phyloP scores from a whole-genome alignment of 768 basidiomycete genomes.

The Mrakia blollopis region DNA sequence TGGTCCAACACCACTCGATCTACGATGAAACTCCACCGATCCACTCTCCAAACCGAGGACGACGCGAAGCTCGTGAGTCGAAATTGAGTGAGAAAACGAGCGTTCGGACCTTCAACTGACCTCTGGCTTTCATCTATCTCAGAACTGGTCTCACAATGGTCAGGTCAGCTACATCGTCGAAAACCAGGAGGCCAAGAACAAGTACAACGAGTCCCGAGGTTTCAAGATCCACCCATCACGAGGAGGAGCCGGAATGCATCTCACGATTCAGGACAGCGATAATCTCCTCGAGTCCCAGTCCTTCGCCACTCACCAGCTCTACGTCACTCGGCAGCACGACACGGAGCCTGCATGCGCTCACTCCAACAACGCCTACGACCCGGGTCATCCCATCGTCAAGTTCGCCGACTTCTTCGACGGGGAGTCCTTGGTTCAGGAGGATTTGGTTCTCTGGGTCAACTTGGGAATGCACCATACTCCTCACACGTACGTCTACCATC shows the following conservation, averaged over 20 bases:
- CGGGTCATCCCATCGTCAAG: constrained; percentile 36
- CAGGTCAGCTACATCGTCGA: constrained; percentile 39
- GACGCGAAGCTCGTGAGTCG: constrained; percentile 40
- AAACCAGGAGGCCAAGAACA: constrained; percentile 42
- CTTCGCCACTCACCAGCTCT: constrained; percentile 39
- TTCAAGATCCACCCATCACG: constrained; percentile 41
- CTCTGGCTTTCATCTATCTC: background rate
- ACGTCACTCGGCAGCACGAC: constrained; percentile 41
- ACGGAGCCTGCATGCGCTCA: constrained; percentile 36
- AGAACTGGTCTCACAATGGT: constrained; percentile 38
- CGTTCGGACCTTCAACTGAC: background rate
- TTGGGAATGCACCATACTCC: constrained; percentile 61
- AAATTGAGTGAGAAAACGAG: too few species aligned
- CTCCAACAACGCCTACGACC: constrained; percentile 37
- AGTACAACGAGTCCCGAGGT: constrained; percentile 42
- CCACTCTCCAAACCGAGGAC: constrained; percentile 34
- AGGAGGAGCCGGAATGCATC: constrained; percentile 34
- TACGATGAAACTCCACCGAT: constrained; percentile 38
- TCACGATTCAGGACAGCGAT: constrained; percentile 39
- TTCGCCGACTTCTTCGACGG: constrained; percentile 54
- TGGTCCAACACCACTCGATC: constrained; percentile 36
- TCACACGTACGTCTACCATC: background rate
- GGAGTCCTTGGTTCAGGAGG: too few species aligned
- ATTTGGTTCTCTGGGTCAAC: too few species aligned
- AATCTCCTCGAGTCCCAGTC: constrained; percentile 38